These are phyloP conservation scores for Trichosporon asahii DNA, from an alignment of 1,284 basidiomycete genomes.

Conservation along the genomic window DNA sequence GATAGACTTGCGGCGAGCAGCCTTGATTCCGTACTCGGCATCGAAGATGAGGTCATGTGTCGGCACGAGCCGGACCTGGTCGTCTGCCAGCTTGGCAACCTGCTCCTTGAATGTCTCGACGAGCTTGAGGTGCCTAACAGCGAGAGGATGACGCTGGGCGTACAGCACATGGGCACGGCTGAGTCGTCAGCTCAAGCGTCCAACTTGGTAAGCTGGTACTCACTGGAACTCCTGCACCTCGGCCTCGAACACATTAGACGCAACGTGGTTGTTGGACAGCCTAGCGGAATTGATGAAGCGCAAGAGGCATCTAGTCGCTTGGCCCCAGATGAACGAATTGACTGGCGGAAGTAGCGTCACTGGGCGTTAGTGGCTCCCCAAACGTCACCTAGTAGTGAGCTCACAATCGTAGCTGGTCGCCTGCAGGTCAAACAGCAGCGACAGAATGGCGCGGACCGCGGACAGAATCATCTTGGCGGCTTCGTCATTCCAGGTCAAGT, in stretches of 20 bases:
- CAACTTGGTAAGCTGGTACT: background rate
- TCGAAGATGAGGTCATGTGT: constrained; percentile 14
- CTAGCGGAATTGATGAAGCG: constrained; percentile 40
- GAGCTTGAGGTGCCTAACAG: constrained; percentile 32
- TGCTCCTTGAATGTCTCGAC: constrained; percentile 24
- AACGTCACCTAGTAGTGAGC: background rate
- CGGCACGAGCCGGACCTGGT: constrained; percentile 8
- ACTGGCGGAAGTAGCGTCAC: constrained; percentile 36
- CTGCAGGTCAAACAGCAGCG: constrained; percentile 42
- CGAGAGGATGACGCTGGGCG: constrained; percentile 37
- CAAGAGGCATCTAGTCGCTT: constrained; percentile 30
- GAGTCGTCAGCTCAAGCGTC: constrained; percentile 11
- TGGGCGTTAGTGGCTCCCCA: constrained; percentile 13
- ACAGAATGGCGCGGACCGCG: constrained; percentile 43
- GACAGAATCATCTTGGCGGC: constrained; percentile 39
- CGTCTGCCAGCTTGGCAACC: background rate
- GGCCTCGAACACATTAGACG: constrained; percentile 37
- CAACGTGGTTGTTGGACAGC: constrained; percentile 29
- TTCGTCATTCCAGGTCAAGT: constrained; percentile 39
- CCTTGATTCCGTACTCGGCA: constrained; percentile 9
- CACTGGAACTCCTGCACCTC: constrained; percentile 43
- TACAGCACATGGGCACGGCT: constrained; percentile 32
- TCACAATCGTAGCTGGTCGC: constrained; percentile 44
- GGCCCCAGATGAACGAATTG: constrained; percentile 32
- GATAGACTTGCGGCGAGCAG: constrained; percentile 12